Base-by-base conservation (phyloP, 306 rosid species). In the Trifolium dubium region DNA sequence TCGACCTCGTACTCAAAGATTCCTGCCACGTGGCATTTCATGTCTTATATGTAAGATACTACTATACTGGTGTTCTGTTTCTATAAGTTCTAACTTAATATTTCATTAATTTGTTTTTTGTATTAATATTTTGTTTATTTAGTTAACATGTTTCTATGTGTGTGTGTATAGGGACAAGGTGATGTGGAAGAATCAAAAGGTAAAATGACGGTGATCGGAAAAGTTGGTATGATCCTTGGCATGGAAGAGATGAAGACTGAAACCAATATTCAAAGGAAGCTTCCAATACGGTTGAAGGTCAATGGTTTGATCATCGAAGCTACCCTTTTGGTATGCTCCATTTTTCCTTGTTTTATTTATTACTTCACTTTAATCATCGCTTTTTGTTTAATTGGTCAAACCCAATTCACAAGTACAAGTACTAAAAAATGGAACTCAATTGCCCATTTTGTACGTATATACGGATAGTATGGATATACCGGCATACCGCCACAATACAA, bases 281-380 rank as follows among this genome's bases (percentile, higher is more conserved):
- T 92, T 80, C 85, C 90, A 5, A 77, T 92, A 35, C 37, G 64
- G 64, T 78, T 86, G 70, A 83, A 78, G 44, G 75, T 84, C 80
- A 76, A 83, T 68, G 86, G 91, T 40, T 66, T 78, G 23, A 53
- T 64, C 69, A 71, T 70, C 7, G 82, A 88, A 23, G 92, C 90
- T 79, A 72, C 87, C 50, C 87, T 92, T 72, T 76, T 60, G 88
- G 98, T 90, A 79, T 8, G 82, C 39, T 71, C 54, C 28, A 5
- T n/a, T 12, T 41, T 64, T 15, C 3, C 46, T 69, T 35, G 17
- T 68, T 6, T 19, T 41, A 23, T 12, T 62, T 54, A 46, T 62
- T 54, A 46, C n/a, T 4, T 64, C 13, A 15, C 15, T 7, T 2
- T 39, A 63, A 67, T 61, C 34, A 67, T 61, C 34, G 4, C 44